Base-by-base conservation (phyloP, 164 flowering plant species). In the Chloranthus sessilifolius region DNA sequence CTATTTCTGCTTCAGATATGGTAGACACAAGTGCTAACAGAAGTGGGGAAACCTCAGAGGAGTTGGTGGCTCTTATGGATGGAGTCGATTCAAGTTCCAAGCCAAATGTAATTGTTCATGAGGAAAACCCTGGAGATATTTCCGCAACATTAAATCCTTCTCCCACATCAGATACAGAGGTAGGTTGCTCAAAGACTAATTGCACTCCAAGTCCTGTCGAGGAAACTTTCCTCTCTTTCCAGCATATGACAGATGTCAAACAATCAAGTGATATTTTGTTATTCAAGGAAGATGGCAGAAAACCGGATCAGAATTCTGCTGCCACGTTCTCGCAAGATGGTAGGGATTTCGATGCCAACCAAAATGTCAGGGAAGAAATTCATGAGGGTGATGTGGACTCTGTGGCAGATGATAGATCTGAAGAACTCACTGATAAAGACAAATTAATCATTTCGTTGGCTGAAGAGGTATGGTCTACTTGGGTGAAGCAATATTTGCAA, bases 401-500 rank as follows among this genome's bases (percentile, higher is more conserved):
- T 19, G 14, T 29, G 39, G 35, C 24, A 25, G 52, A 50, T 8
- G 61, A 50, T 53, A 58, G 40, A 37, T 46, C 28, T 47, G 53
- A 47, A 25, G 65, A 58, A 42, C 15, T 34, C 9, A 58, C 21
- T 16, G 54, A 74, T 40, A 68, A 67, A 51, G 83, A 75, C 29
- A 56, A 65, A 63, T 29, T 47, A 60, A 74, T 80, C 29, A 41
- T 66, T 43, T 37, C 35, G 33, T 65, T 88, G 66, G 65, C 22
- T 38, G 66, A 76, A 62, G 92, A 91, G 96, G 98, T 90, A 9
- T 7, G 43, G 45, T 38, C 48, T 52, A 33, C n/a, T n/a, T n/a
- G n/a, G n/a, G n/a, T n/a, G n/a, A n/a, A n/a, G n/a, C n/a, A n/a
- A n/a, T n/a, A n/a, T n/a, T n/a, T n/a, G n/a, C n/a, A n/a, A n/a